Percentiles rank a stretch among this genome's conserved stretches.
These are phyloP conservation scores for Leucocoprinus sp. DNA, from an alignment of 768 basidiomycete genomes.

Conservation along the genomic window DNA sequence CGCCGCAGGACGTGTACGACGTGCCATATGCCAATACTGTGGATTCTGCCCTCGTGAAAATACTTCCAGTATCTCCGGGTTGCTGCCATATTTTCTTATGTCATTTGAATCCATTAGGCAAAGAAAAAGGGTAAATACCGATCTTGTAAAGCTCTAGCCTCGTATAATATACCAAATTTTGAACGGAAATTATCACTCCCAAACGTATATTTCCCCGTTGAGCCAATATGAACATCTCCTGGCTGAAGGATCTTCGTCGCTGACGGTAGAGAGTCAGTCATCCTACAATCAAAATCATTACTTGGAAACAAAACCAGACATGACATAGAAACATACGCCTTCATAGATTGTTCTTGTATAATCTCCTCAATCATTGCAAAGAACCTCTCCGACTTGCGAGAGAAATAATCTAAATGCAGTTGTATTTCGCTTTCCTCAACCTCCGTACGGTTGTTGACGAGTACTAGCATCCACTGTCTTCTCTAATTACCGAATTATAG, in stretches of 20 bases:
- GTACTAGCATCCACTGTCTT: constrained; percentile 32
- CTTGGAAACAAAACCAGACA: constrained; percentile 1
- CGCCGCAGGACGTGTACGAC: constrained; percentile 9
- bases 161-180: constrained; percentile 50
- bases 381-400: constrained; percentile 22
- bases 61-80: constrained; percentile 56
- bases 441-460: constrained; percentile 27
- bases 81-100: constrained; percentile 27
- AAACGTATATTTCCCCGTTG: constrained; percentile 35
- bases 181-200: constrained; percentile 40
- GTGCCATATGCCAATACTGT: constrained; percentile 70
- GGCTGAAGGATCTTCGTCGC: constrained; percentile 63
- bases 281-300: constrained; percentile 17
- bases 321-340: constrained; percentile 5
- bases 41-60: constrained; percentile 75
- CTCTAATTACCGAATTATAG: constrained; percentile 25
- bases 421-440: constrained; percentile 9
- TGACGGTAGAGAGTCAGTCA: constrained; percentile 41
- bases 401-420: constrained; percentile 15
- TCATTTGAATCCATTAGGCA: neutral
- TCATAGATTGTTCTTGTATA: constrained; percentile 2
- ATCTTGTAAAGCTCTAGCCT: constrained; percentile 45
- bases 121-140: constrained; percentile 27
- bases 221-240: constrained; percentile 50
- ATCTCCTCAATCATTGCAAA: constrained; percentile 2